A percentile compares a stretch with the other conserved stretches of the same genome.
These are phyloP conservation scores for Periconia digitata DNA, from an alignment of 2,329 filamentous ascomycete genomes.

Conservation along the genomic window DNA sequence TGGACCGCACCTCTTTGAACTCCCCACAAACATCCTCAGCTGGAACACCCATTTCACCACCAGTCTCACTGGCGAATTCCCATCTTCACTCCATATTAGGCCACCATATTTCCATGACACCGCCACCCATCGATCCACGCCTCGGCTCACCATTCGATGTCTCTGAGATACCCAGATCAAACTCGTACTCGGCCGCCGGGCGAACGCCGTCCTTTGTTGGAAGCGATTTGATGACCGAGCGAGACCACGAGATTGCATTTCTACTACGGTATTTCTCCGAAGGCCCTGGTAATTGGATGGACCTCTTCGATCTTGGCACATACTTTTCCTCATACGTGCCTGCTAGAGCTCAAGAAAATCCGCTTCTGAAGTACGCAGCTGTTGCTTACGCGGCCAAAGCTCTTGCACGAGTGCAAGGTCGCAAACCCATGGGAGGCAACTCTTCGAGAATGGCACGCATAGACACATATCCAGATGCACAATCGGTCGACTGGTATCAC, in stretches of 20 bases:
- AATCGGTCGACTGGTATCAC: constrained; percentile 59
- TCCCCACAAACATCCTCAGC: constrained; percentile 32
- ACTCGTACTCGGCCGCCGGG: constrained; percentile 25
- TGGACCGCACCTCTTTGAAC: constrained; percentile 22
- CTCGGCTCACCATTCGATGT: constrained; percentile 33
- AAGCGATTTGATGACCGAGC: constrained; percentile 25
- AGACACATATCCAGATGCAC: constrained; percentile 54
- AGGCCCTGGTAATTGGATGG: constrained; percentile 62
- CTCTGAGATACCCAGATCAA: constrained; percentile 24
- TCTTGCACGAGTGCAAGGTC: constrained; percentile 56
- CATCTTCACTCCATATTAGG: constrained; percentile 59
- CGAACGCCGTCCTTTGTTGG: constrained; percentile 24
- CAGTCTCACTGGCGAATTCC: constrained; percentile 48
- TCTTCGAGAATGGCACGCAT: constrained; percentile 52
- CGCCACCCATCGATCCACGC: constrained; percentile 39
- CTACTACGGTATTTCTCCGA: constrained; percentile 63
- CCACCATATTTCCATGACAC: constrained; percentile 28
- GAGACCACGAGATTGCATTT: constrained; percentile 61
- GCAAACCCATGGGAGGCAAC: constrained; percentile 54
- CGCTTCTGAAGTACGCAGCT: constrained; percentile 56
- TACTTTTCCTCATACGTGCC: constrained; percentile 65
- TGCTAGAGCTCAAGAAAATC: constrained; percentile 55
- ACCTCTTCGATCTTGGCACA: constrained; percentile 57
- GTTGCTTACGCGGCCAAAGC: constrained; percentile 66
- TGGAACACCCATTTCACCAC: constrained; percentile 44